Evolutionary conservation across 2,329 filamentous ascomycete species (phyloP), one percentile per base, ranked within the genome.

Genomic region (Moelleriella libera): DNA sequence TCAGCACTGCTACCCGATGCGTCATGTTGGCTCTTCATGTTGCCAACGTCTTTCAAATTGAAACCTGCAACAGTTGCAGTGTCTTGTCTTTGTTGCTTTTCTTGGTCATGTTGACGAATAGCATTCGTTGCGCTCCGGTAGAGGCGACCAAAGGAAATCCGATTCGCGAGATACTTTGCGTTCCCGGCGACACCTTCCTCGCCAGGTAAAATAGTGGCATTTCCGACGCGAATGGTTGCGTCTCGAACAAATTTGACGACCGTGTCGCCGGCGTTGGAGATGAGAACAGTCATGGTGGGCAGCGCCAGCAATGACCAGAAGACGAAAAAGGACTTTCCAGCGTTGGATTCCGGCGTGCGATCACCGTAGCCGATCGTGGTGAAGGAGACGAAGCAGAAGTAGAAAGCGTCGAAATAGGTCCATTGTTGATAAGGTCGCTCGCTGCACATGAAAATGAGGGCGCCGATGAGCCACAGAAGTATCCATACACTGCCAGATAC

Each of bases 301-400:
- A 95, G 72, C 0, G 88, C 88, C 30, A 95, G 74, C 1, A 96
- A 63, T 11, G 82, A 86, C 89, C 89, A 96, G 48, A 95, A 82
- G n/a, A 96, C 85, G 57, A 94, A 96, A 61, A 95, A 94, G 0
- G 85, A 79, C 47, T 85, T 82, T 1, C 85, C 87, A 0, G 81
- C 75, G 52, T 88, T 89, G 2, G 82, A 85, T n/a, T 80, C 69
- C 0, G 88, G 88, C 1, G 81, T 79, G 5, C 83, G 63, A 53
- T 94, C 88, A 4, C 89, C 89, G 55, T 94, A 95, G 1, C 89
- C 89, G 39, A 95, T 85, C 0, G 89, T 95, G 2, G 88, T 71
- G 29, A 95, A 75, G 3, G 82, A 83, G 34, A 88, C 80, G 61
- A 92, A 96, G 54, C 82, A 81, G 59, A 95, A 94, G 64, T 95